A percentile compares a stretch with the other conserved stretches of the same genome.
These are phyloP conservation scores for Colletotrichum sp. DNA, from an alignment of 2,329 filamentous ascomycete genomes.

Conservation along the genomic window DNA sequence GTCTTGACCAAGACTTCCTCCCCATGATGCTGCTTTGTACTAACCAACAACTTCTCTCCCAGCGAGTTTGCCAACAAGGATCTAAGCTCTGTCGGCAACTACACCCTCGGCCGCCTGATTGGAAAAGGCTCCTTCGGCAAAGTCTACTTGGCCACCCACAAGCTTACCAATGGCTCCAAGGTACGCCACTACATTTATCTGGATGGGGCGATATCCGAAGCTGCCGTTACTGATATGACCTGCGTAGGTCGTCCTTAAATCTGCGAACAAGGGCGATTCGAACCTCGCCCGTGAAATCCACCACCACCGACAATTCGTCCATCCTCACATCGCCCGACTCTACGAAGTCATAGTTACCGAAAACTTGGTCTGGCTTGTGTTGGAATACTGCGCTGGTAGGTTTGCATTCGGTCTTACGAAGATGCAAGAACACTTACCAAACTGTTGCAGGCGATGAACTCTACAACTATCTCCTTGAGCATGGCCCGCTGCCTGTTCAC, in stretches of 20 bases:
- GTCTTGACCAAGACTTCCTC: constrained; percentile 34
- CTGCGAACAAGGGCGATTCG: constrained; percentile 91
- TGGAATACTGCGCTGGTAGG: constrained; percentile 93
- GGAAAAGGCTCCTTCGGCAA: constrained; percentile 99
- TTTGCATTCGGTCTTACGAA: constrained; percentile 26
- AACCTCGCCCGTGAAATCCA: constrained; percentile 98
- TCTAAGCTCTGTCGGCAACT: constrained; percentile 92
- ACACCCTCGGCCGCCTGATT: constrained; percentile 87
- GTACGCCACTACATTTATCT: constrained; percentile 48
- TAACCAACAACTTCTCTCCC: constrained; percentile 13
- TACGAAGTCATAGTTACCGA: constrained; percentile 99
- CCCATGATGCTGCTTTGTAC: background rate
- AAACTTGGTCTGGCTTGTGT: constrained; percentile 89
- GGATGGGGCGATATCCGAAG: background rate
- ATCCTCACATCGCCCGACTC: constrained; percentile 93
- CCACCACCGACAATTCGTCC: constrained; percentile 96
- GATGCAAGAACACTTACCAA: background rate
- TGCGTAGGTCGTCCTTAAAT: constrained; percentile 91
- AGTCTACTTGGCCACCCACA: constrained; percentile 94
- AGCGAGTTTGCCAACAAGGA: constrained; percentile 96
- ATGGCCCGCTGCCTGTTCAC: constrained; percentile 81
- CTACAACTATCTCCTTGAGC: constrained; percentile 90
- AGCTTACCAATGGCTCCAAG: constrained; percentile 98
- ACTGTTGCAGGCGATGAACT: constrained; percentile 79
- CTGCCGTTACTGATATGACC: background rate